Base-by-base conservation (phyloP, 2,329 filamentous ascomycete genomes). In the Cryoendolithus antarcticus region DNA sequence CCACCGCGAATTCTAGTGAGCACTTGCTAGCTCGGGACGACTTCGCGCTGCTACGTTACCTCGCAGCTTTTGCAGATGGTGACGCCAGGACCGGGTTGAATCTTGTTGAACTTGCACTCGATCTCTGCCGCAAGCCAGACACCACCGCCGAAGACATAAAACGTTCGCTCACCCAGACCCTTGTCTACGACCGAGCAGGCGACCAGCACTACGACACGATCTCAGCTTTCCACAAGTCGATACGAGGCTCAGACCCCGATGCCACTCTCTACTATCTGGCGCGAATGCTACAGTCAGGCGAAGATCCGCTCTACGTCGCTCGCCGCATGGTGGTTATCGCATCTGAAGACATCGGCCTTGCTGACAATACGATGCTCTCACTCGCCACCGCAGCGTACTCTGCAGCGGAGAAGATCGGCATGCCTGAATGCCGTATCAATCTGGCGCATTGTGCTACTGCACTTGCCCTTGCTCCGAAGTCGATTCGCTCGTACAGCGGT, bases 151-250 rank as follows among this genome's bases (percentile, higher is more conserved):
- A 81, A 4, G 74, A 77, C 42, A 76, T 98, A 56, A 94, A 94
- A 57, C 69, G 77, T 1, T 74, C 82, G 2, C 70, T 98, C 7
- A 96, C 89, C 2, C 88, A 88, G 57, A 96, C 89, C 0, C 69
- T 96, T 2, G 86, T 96, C 9, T 96, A 96, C 62, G 91, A 98
- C 61, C 78, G 91, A 39, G 84, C 83, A 0, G 89, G 91, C 38
- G 91, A 98, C 61, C 86, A 94, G 58, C 91, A 96, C 63, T 98
- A 96, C 65, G 89, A 98, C 57, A 91, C 84, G 38, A 96, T 98
- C 54, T 93, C 85, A 1, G 91, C 91, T 24, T 91, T 96, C 52
- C 91, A 96, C 71, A 98, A 98, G 55, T 86, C 86, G 2, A 80
- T 96, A 7, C 82, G 91, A 34, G 91, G 91, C 31, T 82, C 77